Percentiles rank a stretch among this genome's conserved stretches.
Evolutionary conservation across 148 eudicot species (phyloP).

Genomic region (Rhododendron mucronatum): DNA sequence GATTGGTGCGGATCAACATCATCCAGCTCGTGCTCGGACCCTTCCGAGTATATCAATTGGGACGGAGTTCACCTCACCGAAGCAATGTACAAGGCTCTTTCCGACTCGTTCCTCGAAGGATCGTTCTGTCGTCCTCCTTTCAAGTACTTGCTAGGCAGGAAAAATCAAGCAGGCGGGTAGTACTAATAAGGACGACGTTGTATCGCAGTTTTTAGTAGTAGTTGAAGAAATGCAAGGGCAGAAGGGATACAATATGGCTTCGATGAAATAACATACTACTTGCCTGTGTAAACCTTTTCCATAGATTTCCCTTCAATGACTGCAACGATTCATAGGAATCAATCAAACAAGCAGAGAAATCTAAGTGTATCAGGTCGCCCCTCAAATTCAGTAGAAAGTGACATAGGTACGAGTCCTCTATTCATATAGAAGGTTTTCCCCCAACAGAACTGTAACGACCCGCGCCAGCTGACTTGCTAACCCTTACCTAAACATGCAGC

Average conservation of each 20-base stretch:
- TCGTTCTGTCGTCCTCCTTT: constrained; percentile 52
- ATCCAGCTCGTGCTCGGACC: constrained; percentile 42
- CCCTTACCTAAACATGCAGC: too few species aligned
- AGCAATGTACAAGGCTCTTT: constrained; percentile 66
- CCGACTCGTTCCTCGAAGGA: constrained; percentile 46
- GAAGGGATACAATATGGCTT: neutral
- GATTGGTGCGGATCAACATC: constrained; percentile 56
- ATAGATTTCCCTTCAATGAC: too few species aligned
- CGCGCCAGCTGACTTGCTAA: too few species aligned
- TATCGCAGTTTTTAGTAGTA: neutral
- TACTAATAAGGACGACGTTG: neutral
- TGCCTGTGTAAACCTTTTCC: neutral
- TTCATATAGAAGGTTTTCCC: neutral
- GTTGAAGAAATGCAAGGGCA: neutral
- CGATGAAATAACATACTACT: neutral
- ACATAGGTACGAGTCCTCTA: neutral
- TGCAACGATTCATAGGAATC: neutral
- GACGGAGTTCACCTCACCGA: constrained; percentile 96
- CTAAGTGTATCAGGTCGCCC: neutral
- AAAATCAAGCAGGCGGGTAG: neutral
- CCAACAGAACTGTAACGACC: neutral
- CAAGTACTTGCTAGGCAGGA: constrained; percentile 43
- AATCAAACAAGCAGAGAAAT: neutral
- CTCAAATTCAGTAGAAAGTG: neutral
- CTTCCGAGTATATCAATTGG: constrained; percentile 75